Evolutionary conservation across 31 red algal species (phyloP), one percentile per base, ranked within the genome.

Genomic region (Endocladia muricata): DNA sequence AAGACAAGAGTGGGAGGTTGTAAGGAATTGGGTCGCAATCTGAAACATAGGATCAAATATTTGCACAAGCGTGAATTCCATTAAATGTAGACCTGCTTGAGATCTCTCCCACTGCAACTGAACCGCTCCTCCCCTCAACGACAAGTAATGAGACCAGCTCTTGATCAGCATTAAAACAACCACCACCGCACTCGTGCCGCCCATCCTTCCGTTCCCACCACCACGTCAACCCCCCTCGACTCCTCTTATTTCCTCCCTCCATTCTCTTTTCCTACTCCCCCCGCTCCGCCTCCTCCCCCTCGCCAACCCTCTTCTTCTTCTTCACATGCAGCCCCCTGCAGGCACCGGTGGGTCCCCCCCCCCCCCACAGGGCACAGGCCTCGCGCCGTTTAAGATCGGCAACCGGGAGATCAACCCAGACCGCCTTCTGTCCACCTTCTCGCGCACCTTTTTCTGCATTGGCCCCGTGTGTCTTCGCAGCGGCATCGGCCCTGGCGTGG

Each of bases 381-480:
- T 8, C 15, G 73, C 21, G 17, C 55, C 38, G 8, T 42, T 62
- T 54, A 21, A 44, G 37, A 62, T 59, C 43, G 73, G 19, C 34
- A 55, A 55, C 4, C 37, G 62, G 1, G 55, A 88, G 47, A 42
- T 89, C 51, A 60, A 71, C 60, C 35, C 64, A 28, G 49, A 58
- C 22, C 41, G 39, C 5, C 0, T 90, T 0, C 28, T 82, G 19
- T 61, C 77, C 29, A 47, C 30, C 30, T 77, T 97, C 36, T 58
- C 72, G 22, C 79, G 87, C 23, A 99, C 96, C 32, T 99, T 95
- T 43, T 90, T 99, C 9, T 99, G 96, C 60, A 31, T 99, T 19
- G 96, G 96, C 3, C 96, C 96, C 6, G 76, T 95, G 21, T 99
- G 96, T 68, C 83, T 99, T 40, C 60, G 88, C 3, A 91, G 85